Evolutionary conservation across 2,329 filamentous ascomycete genomes (phyloP).

Genomic region (Xylariaceae sp.): DNA sequence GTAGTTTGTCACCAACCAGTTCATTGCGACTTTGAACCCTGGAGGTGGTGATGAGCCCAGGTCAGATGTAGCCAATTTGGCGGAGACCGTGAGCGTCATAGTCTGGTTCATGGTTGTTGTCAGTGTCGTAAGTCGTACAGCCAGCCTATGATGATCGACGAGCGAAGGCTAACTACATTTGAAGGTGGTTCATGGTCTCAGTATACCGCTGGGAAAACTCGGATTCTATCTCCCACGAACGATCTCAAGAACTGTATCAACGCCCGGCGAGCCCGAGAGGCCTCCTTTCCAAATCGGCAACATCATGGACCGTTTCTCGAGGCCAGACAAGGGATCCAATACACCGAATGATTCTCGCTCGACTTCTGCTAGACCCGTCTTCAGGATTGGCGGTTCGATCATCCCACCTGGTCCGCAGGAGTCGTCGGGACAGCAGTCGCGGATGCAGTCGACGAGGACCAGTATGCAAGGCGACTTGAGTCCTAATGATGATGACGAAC

Average conservation of each 20-base stretch:
- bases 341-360: conserved; percentile 16
- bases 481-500: too few species aligned
- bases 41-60: conserved; percentile 55
- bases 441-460: conserved; percentile 2
- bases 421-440: background rate
- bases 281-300: conserved; percentile 16
- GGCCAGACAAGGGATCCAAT: conserved; percentile 7
- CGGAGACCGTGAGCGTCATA: conserved; percentile 64
- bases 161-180: conserved; percentile 2
- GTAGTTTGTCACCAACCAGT: conserved; percentile 71
- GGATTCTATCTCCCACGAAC: conserved; percentile 60
- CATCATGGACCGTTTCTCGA: conserved; percentile 1
- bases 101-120: conserved; percentile 85
- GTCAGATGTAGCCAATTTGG: conserved; percentile 61
- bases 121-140: conserved; percentile 62
- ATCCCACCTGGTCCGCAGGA: conserved; percentile 21
- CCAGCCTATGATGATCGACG: too few species aligned
- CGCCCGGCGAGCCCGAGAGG: conserved; percentile 18
- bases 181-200: conserved; percentile 74
- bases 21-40: conserved; percentile 53
- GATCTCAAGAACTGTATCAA: conserved; percentile 50
- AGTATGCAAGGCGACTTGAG: background rate
- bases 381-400: conserved; percentile 39
- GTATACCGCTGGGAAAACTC: conserved; percentile 71
- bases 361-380: conserved; percentile 29